These are phyloP conservation scores for Colletotrichum chlorophyti DNA, from an alignment of 2,329 filamentous ascomycete genomes.

Conservation along the genomic window DNA sequence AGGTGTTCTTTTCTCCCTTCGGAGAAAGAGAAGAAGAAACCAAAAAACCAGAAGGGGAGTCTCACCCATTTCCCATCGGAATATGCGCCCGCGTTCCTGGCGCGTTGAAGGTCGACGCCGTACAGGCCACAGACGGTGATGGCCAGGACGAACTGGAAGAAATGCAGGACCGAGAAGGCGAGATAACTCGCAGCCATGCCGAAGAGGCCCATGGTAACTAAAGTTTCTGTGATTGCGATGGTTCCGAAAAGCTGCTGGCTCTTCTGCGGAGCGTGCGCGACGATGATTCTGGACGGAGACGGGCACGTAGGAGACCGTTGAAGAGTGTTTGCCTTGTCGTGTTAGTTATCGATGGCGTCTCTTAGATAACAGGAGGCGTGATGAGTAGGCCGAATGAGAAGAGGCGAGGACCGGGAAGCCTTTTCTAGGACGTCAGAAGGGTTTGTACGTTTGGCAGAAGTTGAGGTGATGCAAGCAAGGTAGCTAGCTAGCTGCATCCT, in stretches of 20 bases:
- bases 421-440: no score
- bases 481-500: neutral
- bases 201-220: slow-evolving; percentile 50
- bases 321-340: no score
- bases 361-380: neutral
- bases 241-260: neutral
- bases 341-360: no score
- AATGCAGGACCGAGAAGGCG: slow-evolving; percentile 68
- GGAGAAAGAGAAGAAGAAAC: no score
- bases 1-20: no score
- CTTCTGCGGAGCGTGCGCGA: no score
- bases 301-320: no score
- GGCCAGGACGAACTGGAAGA: slow-evolving; percentile 78
- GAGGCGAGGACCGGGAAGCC: no score
- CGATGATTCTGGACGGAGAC: neutral
- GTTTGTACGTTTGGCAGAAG: no score
- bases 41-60: neutral
- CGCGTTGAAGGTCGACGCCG: slow-evolving; percentile 68
- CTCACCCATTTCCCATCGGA: slow-evolving; percentile 75
- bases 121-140: slow-evolving; percentile 83
- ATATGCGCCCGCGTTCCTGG: slow-evolving; percentile 55
- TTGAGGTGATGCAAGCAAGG: neutral
- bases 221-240: neutral
- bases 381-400: neutral
- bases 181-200: slow-evolving; percentile 56